Base-by-base conservation (phyloP, 208 protist species). In the Leishmania martiniquensis region DNA sequence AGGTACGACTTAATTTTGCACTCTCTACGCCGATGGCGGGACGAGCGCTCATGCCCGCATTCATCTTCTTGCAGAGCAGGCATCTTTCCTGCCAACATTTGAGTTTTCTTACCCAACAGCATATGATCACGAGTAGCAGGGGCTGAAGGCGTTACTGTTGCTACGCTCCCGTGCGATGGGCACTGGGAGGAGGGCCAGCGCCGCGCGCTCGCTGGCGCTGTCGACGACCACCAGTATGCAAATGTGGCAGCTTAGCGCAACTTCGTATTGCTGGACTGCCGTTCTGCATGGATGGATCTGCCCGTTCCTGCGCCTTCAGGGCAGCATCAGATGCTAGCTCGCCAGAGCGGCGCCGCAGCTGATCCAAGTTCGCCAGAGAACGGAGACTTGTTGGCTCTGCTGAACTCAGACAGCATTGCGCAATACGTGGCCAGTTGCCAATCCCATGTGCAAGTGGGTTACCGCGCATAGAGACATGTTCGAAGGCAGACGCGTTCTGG, bases 331-430 rank as follows among this genome's bases (percentile, higher is more conserved):
- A 37, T 86, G 67, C 51, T 80, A 1, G 47, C 54, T 65, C 70
- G 73, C 5, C 72, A 70, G 39, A 59, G 52, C 22, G 65, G 70
- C 6, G 59, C 66, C 7, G 13, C n/a, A 13, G 54, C 62, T 4
- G 45, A 5, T n/a, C 29, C 32, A 25, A 22, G 10, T 51, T 5
- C 37, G 1, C 37, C 39, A 4, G 76, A 52, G 25, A 54, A 69
- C n/a, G 47, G 4, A 12, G 47, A 60, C 10, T 52, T 86, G 13
- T 52, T 25, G 13, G 44, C 72, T 10, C 45, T 87, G 34, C 29
- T 93, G 39, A 82, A 89, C 69, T 55, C 75, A 3, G 85, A 93
- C 57, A 91, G 83, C 52, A 81, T 93, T 45, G 81, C 89, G 37
- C 85, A 88, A 76, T 69, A 69, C 87, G 51, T 93, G 87, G 87